Evolutionary conservation across 1,139 yeast species (phyloP).

Genomic region (Pichia sp.): DNA sequence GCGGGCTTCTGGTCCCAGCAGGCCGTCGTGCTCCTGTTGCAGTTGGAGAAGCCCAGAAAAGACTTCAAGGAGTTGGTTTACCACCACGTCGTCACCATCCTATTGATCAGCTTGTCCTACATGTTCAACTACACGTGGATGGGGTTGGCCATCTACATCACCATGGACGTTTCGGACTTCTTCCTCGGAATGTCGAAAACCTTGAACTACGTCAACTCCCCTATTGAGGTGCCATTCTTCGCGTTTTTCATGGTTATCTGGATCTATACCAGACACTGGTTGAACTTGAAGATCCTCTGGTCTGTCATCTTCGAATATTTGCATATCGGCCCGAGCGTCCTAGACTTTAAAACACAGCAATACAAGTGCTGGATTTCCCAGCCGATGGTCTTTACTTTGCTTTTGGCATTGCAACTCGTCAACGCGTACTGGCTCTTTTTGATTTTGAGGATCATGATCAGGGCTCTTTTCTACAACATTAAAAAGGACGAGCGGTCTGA

Average conservation of each 20-base stretch:
- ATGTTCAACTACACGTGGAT: conserved; percentile 95
- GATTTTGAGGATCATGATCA: conserved; percentile 69
- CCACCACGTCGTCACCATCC: conserved; percentile 89
- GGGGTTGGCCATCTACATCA: conserved; percentile 84
- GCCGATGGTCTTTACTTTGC: conserved; percentile 74
- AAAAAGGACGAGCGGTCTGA: conserved; percentile 88
- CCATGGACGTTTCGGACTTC: conserved; percentile 95
- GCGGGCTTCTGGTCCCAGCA: conserved; percentile 97
- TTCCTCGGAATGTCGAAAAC: conserved; percentile 81
- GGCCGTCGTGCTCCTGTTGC: conserved; percentile 72
- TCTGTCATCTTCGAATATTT: conserved; percentile 84
- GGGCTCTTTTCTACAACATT: conserved; percentile 52
- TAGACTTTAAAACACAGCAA: conserved; percentile 89
- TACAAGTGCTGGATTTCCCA: conserved; percentile 96
- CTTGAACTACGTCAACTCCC: conserved; percentile 73
- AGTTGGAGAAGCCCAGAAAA: conserved; percentile 90
- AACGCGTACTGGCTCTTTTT: conserved; percentile 84
- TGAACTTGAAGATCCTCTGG: conserved; percentile 77
- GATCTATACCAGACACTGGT: conserved; percentile 85
- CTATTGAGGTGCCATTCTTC: conserved; percentile 61
- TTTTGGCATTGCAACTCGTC: conserved; percentile 77
- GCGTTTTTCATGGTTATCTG: conserved; percentile 65
- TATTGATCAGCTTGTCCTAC: conserved; percentile 85
- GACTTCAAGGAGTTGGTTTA: conserved; percentile 87
- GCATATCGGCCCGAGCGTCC: conserved; percentile 73